Evolutionary conservation across 2,329 filamentous ascomycete genomes (phyloP).

Genomic region (Emericellopsis atlantica): DNA sequence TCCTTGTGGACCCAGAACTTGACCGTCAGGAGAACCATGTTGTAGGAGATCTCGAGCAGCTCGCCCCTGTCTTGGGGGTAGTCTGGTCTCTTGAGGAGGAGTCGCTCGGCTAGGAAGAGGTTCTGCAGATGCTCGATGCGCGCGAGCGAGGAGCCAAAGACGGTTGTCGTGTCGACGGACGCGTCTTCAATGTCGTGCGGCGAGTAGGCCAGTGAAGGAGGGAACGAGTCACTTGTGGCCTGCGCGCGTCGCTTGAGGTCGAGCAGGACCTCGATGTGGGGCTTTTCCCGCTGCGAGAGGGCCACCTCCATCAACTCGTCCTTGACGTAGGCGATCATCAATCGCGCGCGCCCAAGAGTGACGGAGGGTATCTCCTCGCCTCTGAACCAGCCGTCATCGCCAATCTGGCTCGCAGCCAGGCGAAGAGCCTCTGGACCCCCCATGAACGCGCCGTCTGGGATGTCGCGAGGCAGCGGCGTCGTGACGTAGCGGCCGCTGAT

Average conservation of each 20-base stretch:
- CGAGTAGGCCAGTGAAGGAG: slow-evolving; percentile 33
- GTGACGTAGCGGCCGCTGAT: slow-evolving; percentile 38
- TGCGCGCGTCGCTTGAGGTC: slow-evolving; percentile 12
- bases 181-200: slow-evolving; percentile 36
- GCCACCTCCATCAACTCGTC: slow-evolving; percentile 17
- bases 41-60: slow-evolving; percentile 28
- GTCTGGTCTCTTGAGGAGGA: slow-evolving; percentile 28
- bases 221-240: slow-evolving; percentile 28
- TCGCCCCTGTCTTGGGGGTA: slow-evolving; percentile 16
- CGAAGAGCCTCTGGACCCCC: slow-evolving; percentile 16
- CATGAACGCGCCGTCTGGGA: slow-evolving; percentile 35
- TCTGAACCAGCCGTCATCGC: slow-evolving; percentile 24
- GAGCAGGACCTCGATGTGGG: slow-evolving; percentile 8
- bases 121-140: slow-evolving; percentile 39
- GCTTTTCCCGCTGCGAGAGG: slow-evolving; percentile 8
- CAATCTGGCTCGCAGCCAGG: slow-evolving; percentile 8
- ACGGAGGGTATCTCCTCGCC: slow-evolving; percentile 14
- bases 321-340: slow-evolving; percentile 9
- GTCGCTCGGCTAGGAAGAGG: slow-evolving; percentile 42
- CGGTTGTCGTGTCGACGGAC: slow-evolving; percentile 21
- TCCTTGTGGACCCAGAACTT: slow-evolving; percentile 34
- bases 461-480: slow-evolving; percentile 39
- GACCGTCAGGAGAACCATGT: slow-evolving; percentile 30
- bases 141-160: slow-evolving; percentile 31
- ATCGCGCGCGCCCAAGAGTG: slow-evolving; percentile 14